Conservation (phyloP, 352 stramenopile species). For the Pythium apleroticum region DNA sequence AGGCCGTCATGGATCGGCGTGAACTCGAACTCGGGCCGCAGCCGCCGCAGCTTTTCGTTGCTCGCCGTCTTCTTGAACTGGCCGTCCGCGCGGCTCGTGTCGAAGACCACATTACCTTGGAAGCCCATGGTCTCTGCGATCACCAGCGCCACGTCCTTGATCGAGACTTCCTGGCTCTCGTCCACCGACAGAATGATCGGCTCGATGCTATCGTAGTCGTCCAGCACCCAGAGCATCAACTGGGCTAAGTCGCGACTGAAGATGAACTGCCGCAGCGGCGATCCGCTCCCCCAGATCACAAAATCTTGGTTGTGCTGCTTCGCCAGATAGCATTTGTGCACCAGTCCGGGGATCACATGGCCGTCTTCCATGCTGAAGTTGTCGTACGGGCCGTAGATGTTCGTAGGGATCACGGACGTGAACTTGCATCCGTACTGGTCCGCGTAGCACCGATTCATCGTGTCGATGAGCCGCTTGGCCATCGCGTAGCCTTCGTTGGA, state of each 20-base stretch:
- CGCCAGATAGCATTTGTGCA: slow-evolving; percentile 98
- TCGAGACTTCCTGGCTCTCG: slow-evolving; percentile 94
- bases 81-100: slow-evolving; percentile 95
- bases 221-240: slow-evolving; percentile 89
- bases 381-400: slow-evolving; percentile 98
- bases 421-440: slow-evolving; percentile 97
- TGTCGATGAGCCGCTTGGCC: slow-evolving; percentile 98
- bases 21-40: slow-evolving; percentile 93
- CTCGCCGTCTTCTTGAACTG: slow-evolving; percentile 99
- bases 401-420: slow-evolving; percentile 99
- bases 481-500: slow-evolving; percentile 95
- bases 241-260: slow-evolving; percentile 94
- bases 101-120: slow-evolving; percentile 83
- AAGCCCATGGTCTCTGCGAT: slow-evolving; percentile 86
- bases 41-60: slow-evolving; percentile 93
- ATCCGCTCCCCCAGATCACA: slow-evolving; percentile 94
- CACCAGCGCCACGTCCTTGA: slow-evolving; percentile 90
- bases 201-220: slow-evolving; percentile 84
- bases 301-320: slow-evolving; percentile 91
- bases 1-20: slow-evolving; percentile 91
- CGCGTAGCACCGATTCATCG: slow-evolving; percentile 96
- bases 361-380: slow-evolving; percentile 98
- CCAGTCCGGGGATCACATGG: slow-evolving; percentile 97
- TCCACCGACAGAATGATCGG: slow-evolving; percentile 96
- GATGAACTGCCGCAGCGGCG: slow-evolving; percentile 97